Evolutionary conservation across 345 rosid species (phyloP), one percentile per base, ranked within the genome.

Genomic region (Abelmoschus esculentus): DNA sequence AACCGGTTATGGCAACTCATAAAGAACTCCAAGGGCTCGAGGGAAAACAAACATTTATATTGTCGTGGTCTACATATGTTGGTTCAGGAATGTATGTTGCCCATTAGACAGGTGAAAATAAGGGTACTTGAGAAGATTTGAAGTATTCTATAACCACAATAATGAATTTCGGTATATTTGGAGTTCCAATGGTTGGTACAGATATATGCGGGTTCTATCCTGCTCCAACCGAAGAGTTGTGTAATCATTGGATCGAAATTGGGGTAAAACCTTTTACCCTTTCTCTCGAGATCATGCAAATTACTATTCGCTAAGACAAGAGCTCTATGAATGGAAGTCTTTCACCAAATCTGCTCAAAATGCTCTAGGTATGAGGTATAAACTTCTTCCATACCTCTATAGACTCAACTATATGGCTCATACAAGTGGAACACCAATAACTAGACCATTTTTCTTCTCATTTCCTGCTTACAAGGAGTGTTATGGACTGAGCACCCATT

Each of bases 161-260:
- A 92, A 68, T 95, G 74, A 95, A 92, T 65, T 95, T 95, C 8
- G 99, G 99, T 34, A 79, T 92, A 26, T 95, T 95, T 17, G 97
- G 98, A 17, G 89, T 95, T 69, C 92, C 98, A 1, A 95, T 92
- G 99, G 99, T 95, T 56, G 98, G 99, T 66, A 78, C 98, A 6
- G 99, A 91, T 72, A 95, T 95, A 66, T 95, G 98, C 55, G 99
- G 99, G 5, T 95, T 95, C 78, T 95, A 88, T 80, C 96, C 97
- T 50, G 84, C 83, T 36, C 96, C 97, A 3, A 90, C 98, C 0
- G 98, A 91, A 74, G 98, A 95, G 82, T 91, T 95, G 7, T 95
- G 99, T 72, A 95, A 95, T 75, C 90, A 98, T 17, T 95, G 99
- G 99, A 95, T 95, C 7, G 96, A 95, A 76, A 85, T 95, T 0